Conservation (phyloP, 148 eudicot genomes). For the Fagopyrum tataricum region DNA sequence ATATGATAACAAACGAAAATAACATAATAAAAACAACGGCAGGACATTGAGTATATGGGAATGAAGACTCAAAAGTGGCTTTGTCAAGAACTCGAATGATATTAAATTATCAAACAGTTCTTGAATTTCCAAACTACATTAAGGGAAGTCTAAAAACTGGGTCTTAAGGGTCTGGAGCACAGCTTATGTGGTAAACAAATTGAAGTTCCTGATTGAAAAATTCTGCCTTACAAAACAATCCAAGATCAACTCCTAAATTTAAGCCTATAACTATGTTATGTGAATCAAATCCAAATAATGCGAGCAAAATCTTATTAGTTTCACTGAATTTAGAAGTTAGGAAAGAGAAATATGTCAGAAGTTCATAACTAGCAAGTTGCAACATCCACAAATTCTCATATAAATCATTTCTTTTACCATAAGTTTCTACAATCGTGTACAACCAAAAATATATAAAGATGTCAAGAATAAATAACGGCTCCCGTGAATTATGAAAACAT, state of each 20-base stretch:
- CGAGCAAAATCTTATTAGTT: neutral
- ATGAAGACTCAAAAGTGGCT: neutral
- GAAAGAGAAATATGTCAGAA: neutral
- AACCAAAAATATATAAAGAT: neutral
- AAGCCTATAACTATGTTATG: neutral
- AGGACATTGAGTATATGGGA: neutral
- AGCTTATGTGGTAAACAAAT: neutral
- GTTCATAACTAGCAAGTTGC: neutral
- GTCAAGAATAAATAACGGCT: neutral
- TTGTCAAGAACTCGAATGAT: neutral
- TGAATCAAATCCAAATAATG: neutral
- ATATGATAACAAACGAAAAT: neutral
- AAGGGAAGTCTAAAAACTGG: neutral
- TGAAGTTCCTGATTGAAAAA: neutral
- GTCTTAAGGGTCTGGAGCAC: neutral
- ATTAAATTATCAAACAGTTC: neutral
- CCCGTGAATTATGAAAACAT: neutral
- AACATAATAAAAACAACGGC: constrained; percentile 1
- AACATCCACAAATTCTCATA: neutral
- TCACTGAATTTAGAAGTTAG: neutral
- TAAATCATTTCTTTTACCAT: neutral
- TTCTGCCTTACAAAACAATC: neutral
- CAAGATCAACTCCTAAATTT: neutral
- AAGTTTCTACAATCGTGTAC: neutral
- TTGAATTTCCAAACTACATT: neutral